These are phyloP conservation scores for Apiospora marii DNA, from an alignment of 2,329 filamentous ascomycete species.

Conservation along the genomic window DNA sequence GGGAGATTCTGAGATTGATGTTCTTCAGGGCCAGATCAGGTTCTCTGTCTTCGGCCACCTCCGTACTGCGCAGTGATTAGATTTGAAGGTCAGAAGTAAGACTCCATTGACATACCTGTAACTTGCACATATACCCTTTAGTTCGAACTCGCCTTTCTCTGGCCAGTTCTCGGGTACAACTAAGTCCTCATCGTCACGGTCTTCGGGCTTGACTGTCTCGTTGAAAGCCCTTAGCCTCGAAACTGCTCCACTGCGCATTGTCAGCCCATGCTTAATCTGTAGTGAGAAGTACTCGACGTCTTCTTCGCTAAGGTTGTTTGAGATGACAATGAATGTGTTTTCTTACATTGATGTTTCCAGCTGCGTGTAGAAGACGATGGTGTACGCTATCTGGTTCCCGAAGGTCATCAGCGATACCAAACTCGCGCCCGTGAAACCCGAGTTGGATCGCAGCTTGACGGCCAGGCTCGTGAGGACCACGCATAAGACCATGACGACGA, in stretches of 20 bases:
- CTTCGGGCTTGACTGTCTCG: conserved; percentile 37
- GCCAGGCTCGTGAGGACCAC: conserved; percentile 36
- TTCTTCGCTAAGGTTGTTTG: conserved; percentile 36
- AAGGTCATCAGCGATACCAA: conserved; percentile 44
- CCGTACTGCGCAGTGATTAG: neutral
- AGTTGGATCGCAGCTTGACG: conserved; percentile 34
- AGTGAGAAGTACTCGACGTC: conserved; percentile 6
- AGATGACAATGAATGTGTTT: conserved; percentile 41
- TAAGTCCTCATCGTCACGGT: conserved; percentile 36
- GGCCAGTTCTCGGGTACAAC: conserved; percentile 40
- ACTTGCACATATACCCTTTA: conserved; percentile 39
- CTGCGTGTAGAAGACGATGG: conserved; percentile 36
- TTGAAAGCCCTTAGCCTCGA: conserved; percentile 40
- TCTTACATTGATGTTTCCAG: conserved; percentile 40
- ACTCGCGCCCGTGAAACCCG: conserved; percentile 39
- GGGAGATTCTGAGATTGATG: conserved; percentile 38
- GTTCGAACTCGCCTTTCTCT: conserved; percentile 34
- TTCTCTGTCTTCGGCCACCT: conserved; percentile 22
- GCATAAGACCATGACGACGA: conserved; percentile 34
- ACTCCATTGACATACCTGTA: conserved; percentile 32
- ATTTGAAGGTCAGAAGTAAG: neutral
- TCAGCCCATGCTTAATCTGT: conserved; percentile 30
- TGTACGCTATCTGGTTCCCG: conserved; percentile 34
- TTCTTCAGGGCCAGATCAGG: conserved; percentile 39
- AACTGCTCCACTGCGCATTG: conserved; percentile 38